Evolutionary conservation across 805 yeast genomes (phyloP).

Genomic region (Metschnikowia reukaufii): DNA sequence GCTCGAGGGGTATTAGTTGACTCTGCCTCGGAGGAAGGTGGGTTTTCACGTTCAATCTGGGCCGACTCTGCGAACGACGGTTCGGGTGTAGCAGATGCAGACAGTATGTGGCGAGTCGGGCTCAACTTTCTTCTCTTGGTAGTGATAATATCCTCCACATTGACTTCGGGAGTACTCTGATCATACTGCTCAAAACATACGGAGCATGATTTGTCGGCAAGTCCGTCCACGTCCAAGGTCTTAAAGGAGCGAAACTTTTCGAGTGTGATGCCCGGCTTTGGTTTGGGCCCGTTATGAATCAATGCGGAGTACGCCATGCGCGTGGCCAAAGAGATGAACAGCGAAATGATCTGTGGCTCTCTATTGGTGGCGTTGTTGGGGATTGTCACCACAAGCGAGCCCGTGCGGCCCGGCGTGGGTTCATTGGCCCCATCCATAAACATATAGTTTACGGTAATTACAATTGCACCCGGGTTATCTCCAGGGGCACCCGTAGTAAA

Average conservation of each 20-base stretch:
- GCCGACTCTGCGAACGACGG: background rate
- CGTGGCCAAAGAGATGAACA: conserved; percentile 64
- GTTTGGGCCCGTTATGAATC: conserved; percentile 44
- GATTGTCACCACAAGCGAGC: conserved; percentile 61
- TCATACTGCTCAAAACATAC: conserved; percentile 60
- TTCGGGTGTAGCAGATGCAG: conserved; percentile 16
- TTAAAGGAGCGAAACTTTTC: conserved; percentile 55
- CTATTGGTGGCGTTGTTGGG: conserved; percentile 64
- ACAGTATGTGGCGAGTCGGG: conserved; percentile 10
- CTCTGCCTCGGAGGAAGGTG: conserved; percentile 1
- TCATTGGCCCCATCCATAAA: conserved; percentile 43
- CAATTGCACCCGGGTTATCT: conserved; percentile 34
- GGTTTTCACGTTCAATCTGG: conserved; percentile 9
- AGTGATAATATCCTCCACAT: conserved; percentile 6
- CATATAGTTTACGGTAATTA: conserved; percentile 45
- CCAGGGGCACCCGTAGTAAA: conserved; percentile 10
- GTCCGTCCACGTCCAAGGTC: conserved; percentile 23
- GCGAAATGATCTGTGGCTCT: conserved; percentile 60
- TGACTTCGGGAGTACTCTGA: background rate
- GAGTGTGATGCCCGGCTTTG: conserved; percentile 52
- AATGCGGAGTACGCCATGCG: conserved; percentile 66
- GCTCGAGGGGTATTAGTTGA: background rate
- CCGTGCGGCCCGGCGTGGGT: conserved; percentile 44
- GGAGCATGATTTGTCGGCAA: conserved; percentile 47
- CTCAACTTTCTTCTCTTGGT: conserved; percentile 19